phyloP scores from a whole-genome alignment of 2,329 filamentous ascomycete species.

The Ophioceras dolichostomum region DNA sequence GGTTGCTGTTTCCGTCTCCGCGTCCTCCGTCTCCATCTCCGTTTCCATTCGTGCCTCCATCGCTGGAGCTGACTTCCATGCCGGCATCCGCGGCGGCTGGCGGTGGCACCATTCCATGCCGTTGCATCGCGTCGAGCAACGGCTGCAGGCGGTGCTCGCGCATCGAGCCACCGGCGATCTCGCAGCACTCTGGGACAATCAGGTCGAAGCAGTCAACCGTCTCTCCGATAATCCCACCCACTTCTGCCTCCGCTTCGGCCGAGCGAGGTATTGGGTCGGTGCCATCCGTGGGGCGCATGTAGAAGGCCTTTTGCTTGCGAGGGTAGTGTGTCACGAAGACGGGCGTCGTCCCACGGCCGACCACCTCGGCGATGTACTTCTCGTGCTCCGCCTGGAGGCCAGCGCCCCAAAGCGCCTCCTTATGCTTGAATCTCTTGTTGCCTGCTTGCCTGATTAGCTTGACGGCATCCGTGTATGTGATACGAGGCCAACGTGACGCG shows the following conservation, averaged over 20 bases:
- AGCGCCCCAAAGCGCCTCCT: constrained; percentile 57
- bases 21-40: no score
- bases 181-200: constrained; percentile 72
- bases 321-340: constrained; percentile 93
- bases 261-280: neutral
- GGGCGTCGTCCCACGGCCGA: constrained; percentile 42
- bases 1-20: neutral
- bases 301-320: constrained; percentile 83
- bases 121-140: constrained; percentile 58
- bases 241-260: neutral
- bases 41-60: constrained; percentile 3
- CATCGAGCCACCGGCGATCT: constrained; percentile 80
- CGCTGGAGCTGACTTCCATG: neutral
- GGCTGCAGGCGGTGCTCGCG: constrained; percentile 66
- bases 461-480: constrained; percentile 75
- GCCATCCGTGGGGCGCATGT: constrained; percentile 27
- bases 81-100: constrained; percentile 14
- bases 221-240: no score
- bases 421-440: constrained; percentile 48
- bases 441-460: constrained; percentile 45
- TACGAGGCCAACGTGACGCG: constrained; percentile 65
- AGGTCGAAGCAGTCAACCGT: constrained; percentile 90
- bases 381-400: constrained; percentile 89
- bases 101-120: constrained; percentile 40
- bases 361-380: constrained; percentile 60